A percentile compares a stretch with the other conserved stretches of the same genome.
These are phyloP conservation scores for Fraxinus angustifolia DNA, from an alignment of 305 asterid species.

Conservation along the genomic window DNA sequence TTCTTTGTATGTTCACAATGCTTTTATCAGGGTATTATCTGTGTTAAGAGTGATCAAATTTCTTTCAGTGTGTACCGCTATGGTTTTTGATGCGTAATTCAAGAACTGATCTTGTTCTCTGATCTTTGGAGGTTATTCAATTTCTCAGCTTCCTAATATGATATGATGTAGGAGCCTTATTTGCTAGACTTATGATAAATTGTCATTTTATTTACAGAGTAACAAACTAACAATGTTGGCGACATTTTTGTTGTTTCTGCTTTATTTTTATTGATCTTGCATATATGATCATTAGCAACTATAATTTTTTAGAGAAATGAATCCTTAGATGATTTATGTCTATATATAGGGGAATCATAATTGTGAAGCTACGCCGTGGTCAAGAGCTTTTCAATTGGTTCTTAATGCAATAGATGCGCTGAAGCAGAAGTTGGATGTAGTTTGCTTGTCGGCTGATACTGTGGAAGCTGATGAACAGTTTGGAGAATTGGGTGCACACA, in stretches of 20 bases:
- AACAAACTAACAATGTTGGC: background rate
- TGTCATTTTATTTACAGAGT: background rate
- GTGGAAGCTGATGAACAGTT: too few species aligned
- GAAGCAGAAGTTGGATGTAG: too few species aligned
- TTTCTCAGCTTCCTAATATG: background rate
- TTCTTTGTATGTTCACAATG: background rate
- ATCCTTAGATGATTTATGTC: background rate
- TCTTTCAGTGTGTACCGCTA: background rate
- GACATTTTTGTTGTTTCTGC: background rate
- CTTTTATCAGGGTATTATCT: background rate
- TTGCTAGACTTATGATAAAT: background rate
- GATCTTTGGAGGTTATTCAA: background rate
- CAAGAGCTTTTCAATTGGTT: background rate
- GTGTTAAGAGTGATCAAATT: background rate
- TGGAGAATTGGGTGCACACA: too few species aligned
- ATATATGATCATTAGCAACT: background rate
- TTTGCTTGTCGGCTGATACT: too few species aligned
- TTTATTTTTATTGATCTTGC: background rate
- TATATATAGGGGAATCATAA: background rate
- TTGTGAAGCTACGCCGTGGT: background rate
- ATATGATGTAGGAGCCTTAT: background rate
- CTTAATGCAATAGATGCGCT: too few species aligned
- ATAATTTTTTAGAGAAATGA: background rate
- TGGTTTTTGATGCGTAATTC: background rate
- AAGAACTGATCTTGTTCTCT: background rate